phyloP scores from a whole-genome alignment of 805 yeast species.

The Zygotorulaspora florentina region DNA sequence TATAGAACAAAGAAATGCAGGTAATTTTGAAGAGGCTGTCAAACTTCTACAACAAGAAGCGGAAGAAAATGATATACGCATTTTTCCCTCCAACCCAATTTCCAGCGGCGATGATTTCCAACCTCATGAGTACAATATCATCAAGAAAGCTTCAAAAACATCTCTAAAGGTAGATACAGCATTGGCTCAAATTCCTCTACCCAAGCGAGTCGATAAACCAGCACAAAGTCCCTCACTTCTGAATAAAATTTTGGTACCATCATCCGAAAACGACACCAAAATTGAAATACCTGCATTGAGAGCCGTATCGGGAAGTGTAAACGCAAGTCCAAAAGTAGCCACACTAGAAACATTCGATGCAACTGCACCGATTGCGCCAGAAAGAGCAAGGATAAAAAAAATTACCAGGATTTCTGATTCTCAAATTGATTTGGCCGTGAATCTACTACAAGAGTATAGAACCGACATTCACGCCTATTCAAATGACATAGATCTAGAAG shows the following conservation, averaged over 20 bases:
- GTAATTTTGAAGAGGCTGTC: conserved; percentile 28
- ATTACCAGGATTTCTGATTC: conserved; percentile 10
- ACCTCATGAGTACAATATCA: conserved; percentile 18
- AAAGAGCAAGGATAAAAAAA: conserved; percentile 7
- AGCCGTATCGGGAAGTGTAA: conserved; percentile 10
- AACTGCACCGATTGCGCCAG: conserved; percentile 1
- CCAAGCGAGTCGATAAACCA: not conserved
- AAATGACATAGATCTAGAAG: conserved; percentile 7
- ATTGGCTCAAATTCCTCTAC: not conserved
- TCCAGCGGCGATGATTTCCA: conserved; percentile 6
- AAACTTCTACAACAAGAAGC: conserved; percentile 21
- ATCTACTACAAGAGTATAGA: conserved; percentile 7
- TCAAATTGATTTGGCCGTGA: conserved; percentile 11
- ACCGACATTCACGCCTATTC: not conserved
- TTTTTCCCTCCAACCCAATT: conserved; percentile 5
- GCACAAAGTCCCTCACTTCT: conserved; percentile 21
- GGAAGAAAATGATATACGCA: conserved; percentile 4
- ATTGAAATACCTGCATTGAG: conserved; percentile 12
- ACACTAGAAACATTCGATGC: not conserved
- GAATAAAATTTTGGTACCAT: conserved; percentile 17
- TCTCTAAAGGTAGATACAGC: conserved; percentile 7
- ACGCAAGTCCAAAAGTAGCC: not conserved
- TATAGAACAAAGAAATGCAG: not conserved
- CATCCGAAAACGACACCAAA: not conserved
- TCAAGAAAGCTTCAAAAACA: conserved; percentile 13